Conservation (phyloP, 1,284 basidiomycete genomes). For the Inonotus obliquus region DNA sequence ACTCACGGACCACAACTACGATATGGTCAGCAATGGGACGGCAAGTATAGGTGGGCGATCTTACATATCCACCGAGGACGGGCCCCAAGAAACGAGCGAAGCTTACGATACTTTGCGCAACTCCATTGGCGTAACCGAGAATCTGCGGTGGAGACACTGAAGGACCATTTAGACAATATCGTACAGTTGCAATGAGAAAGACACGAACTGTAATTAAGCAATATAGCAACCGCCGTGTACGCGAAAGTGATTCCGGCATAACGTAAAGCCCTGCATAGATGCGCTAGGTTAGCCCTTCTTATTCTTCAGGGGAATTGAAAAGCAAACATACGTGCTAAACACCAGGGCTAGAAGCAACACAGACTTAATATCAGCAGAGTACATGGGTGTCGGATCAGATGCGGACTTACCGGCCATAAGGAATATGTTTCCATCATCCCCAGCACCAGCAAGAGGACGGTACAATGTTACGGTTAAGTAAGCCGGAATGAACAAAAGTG, state of each 20-base stretch:
- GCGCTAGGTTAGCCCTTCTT: neutral
- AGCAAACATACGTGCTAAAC: slow-evolving; percentile 61
- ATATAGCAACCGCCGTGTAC: slow-evolving; percentile 74
- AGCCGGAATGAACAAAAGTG: slow-evolving; percentile 71
- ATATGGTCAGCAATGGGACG: neutral
- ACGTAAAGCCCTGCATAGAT: slow-evolving; percentile 52
- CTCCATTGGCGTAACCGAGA: slow-evolving; percentile 74
- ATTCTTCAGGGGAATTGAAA: neutral
- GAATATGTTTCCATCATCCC: slow-evolving; percentile 58
- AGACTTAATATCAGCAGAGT: slow-evolving; percentile 10
- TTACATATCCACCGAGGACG: slow-evolving; percentile 70
- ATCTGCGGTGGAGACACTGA: slow-evolving; percentile 76
- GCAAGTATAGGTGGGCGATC: slow-evolving; percentile 24
- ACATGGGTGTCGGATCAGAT: slow-evolving; percentile 9
- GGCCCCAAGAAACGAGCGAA: slow-evolving; percentile 76
- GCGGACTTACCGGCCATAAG: slow-evolving; percentile 60
- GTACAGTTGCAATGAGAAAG: neutral
- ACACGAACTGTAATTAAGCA: slow-evolving; percentile 73
- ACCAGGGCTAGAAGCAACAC: slow-evolving; percentile 44
- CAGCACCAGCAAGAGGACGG: slow-evolving; percentile 56
- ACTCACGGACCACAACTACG: slow-evolving; percentile 74
- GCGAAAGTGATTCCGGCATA: slow-evolving; percentile 75
- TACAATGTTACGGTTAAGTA: slow-evolving; percentile 72
- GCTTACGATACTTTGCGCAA: slow-evolving; percentile 80
- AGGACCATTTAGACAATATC: neutral